Base-by-base conservation (phyloP, 176 grass and related monocot genomes). In the Bothriochloa decipiens region DNA sequence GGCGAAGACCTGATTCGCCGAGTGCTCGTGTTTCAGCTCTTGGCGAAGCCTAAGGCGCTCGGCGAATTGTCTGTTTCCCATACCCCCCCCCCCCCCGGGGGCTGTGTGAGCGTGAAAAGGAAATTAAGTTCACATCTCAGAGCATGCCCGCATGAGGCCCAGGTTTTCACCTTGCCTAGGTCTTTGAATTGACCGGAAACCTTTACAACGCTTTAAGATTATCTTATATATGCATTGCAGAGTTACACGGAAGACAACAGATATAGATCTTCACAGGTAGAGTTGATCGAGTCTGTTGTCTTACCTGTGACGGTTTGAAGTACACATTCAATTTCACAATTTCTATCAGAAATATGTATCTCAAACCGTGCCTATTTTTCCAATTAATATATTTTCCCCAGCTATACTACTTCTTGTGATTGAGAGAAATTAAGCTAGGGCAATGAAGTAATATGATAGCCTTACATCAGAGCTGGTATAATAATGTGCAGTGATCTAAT, bases 391-490 rank as follows among this genome's bases (percentile, higher is more conserved):
- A 52, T 16, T 50, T 41, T 14, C 53, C 13, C 20, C 75, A 69
- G 37, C 78, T 11, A 28, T 67, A 45, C 49, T 65, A 45, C 49
- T 65, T 68, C 64, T 50, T 68, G 18, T 73, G 37, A 82, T 20
- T 66, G 26, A 82, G 26, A 52, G 49, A 52, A 52, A 18, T 52
- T 18, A 52, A 52, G 49, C 49, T 17, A 52, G 15, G 85, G 6
- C 14, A 80, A 50, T 33, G 17, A 39, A 43, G 49, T 60, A 60
- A 60, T 23, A 60, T 60, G 72, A 58, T 0, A 67, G 17, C 8
- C 69, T 61, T 70, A 87, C 79, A 87, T 74, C 22, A 27, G 36
- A 60, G 45, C 33, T 87, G 53, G 18, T 22, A 20, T 53, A 57
- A 76, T 42, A 61, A 45, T 87, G 4, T 60, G 20, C 28, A 36